Base-by-base conservation (phyloP, 2,329 filamentous ascomycete species). In the Phialemonium atrogriseum region DNA sequence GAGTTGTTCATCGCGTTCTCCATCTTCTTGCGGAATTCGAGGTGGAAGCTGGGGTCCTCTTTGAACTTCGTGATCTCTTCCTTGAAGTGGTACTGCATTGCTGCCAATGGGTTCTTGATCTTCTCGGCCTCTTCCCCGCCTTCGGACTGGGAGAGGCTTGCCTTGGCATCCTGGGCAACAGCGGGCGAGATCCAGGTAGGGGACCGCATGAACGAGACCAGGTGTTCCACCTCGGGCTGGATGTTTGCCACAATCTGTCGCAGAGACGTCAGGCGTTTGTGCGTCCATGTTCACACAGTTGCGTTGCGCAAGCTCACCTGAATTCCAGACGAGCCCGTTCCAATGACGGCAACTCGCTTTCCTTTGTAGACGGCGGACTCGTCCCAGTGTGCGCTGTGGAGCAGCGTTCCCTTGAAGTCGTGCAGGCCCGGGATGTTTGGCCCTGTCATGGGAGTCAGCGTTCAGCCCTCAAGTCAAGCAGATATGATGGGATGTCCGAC, bases 211-310 rank as follows among this genome's bases (percentile, higher is more conserved):
- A 42, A 51, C 28, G 39, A 39, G 13, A 37, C 36, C 10, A 48
- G 34, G 14, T 43, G 31, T 5, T 26, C 34, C 7, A 40, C 39
- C 3, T 35, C 17, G 16, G 41, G 39, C 21, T n/a, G n/a, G 11
- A 55, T 30, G 26, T 40, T 34, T 5, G 51, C 44, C 3, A 53
- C 27, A 12, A 54, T 45, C 29, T 54, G 51, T n/a, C n/a, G 21
- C 48, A 44, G 7, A 39, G 47, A 12, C 43, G 47, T 14, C 48
- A 45, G 4, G 49, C 49, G 25, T 42, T 45, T 13, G 49, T n/a
- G n/a, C 50, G 27, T 52, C 50, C 18, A 53, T 39, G 9, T 42
- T 49, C 5, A 53, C 39, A 14, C 43, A 33, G 32, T 49, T 49
- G n/a, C n/a, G n/a, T 34, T 43, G 3, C 24, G 13, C 9, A 39